These are phyloP conservation scores for Monosporozyma siamensis DNA, from an alignment of 805 yeast species.

Conservation along the genomic window DNA sequence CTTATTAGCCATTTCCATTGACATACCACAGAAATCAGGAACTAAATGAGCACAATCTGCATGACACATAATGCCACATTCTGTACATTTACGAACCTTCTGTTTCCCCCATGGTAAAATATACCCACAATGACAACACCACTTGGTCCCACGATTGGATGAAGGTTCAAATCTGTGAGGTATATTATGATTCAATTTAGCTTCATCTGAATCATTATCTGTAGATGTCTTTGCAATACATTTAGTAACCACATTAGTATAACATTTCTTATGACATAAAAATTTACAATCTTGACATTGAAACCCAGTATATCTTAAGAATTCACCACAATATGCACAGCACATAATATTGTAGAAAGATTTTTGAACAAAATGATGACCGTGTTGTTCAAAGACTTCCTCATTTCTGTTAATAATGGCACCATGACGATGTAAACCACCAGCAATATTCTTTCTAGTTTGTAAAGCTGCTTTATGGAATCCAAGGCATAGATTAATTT, in stretches of 20 bases:
- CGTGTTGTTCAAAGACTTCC: constrained; percentile 88
- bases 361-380: constrained; percentile 93
- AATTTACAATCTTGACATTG: constrained; percentile 82
- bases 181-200: constrained; percentile 85
- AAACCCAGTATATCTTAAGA: constrained; percentile 75
- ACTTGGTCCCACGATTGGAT: constrained; percentile 88
- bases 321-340: constrained; percentile 96
- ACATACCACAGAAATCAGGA: constrained; percentile 98
- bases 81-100: constrained; percentile 84
- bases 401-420: constrained; percentile 89
- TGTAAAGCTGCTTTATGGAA: constrained; percentile 60
- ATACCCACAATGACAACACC: constrained; percentile 99
- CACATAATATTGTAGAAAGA: constrained; percentile 94
- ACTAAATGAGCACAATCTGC: constrained; percentile 86
- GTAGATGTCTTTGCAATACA: constrained; percentile 71
- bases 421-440: constrained; percentile 88
- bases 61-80: constrained; percentile 94
- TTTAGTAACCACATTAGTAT: constrained; percentile 69
- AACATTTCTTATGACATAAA: constrained; percentile 73
- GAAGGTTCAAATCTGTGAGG: constrained; percentile 95
- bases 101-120: constrained; percentile 91
- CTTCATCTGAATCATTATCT: constrained; percentile 61
- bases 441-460: constrained; percentile 38
- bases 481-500: constrained; percentile 64
- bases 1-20: constrained; percentile 92